Evolutionary conservation across 257 asterid species (phyloP).

Genomic region (Coffea eugenioides): DNA sequence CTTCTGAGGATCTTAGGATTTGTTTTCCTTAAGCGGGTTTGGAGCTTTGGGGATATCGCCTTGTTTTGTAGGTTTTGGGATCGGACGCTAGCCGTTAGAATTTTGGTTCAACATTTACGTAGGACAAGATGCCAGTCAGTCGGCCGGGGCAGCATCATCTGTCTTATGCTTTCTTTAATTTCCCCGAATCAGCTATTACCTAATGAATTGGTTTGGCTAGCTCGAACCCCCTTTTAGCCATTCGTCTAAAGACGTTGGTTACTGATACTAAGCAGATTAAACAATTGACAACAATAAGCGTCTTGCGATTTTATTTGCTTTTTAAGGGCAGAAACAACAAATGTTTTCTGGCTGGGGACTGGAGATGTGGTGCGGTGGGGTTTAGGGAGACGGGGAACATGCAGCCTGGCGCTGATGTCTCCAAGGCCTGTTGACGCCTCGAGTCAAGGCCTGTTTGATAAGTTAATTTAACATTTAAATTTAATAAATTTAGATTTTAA

Average conservation of each 20-base stretch:
- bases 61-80: neutral
- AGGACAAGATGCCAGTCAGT: neutral
- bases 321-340: no score
- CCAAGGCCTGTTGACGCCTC: no score
- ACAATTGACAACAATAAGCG: neutral
- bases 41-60: constrained; percentile 12
- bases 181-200: neutral
- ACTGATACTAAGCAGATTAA: neutral
- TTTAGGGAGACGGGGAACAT: neutral
- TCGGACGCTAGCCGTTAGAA: neutral
- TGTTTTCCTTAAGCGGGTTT: neutral
- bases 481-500: no score
- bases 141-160: neutral
- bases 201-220: neutral
- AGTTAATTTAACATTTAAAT: no score
- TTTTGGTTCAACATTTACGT: neutral
- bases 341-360: no score
- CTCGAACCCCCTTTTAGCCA: neutral
- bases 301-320: neutral
- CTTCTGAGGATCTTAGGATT: neutral
- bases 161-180: neutral
- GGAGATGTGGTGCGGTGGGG: neutral
- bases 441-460: no score
- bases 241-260: neutral
- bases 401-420: no score